phyloP scores from a whole-genome alignment of 2,329 filamentous ascomycete species.

The Saccharata proteae region DNA sequence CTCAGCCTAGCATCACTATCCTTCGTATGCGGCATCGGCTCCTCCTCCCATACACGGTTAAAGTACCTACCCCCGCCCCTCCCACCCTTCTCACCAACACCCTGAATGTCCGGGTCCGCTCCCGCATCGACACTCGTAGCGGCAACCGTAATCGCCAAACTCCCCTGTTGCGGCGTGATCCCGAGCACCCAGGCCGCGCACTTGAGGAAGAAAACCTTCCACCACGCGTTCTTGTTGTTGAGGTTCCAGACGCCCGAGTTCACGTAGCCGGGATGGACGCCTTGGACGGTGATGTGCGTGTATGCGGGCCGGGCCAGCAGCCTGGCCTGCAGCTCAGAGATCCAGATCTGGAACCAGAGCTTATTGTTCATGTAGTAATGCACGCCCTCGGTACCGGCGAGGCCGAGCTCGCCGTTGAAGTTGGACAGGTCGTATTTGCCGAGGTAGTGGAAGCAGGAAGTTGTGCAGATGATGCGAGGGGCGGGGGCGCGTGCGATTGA shows the following conservation, averaged over 20 bases:
- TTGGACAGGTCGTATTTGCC: slow-evolving; percentile 16
- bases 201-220: slow-evolving; percentile 7
- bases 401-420: slow-evolving; percentile 12
- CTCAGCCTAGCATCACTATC: slow-evolving; percentile 12
- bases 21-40: slow-evolving; percentile 15
- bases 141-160: slow-evolving; percentile 13
- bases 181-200: slow-evolving; percentile 9
- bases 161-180: slow-evolving; percentile 15
- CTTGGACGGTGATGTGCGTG: slow-evolving; percentile 19
- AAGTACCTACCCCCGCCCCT: slow-evolving; percentile 15
- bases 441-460: slow-evolving; percentile 18
- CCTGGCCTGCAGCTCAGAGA: slow-evolving; percentile 19
- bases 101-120: slow-evolving; percentile 10
- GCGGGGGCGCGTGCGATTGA: slow-evolving; percentile 13
- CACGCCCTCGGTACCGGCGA: slow-evolving; percentile 5
- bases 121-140: slow-evolving; percentile 12
- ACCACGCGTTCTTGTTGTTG: slow-evolving; percentile 13
- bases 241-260: slow-evolving; percentile 19
- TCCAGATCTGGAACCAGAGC: slow-evolving; percentile 22
- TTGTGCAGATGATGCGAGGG: slow-evolving; percentile 20
- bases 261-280: slow-evolving; percentile 21
- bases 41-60: slow-evolving; percentile 15
- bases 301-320: slow-evolving; percentile 12
- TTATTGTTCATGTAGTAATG: slow-evolving; percentile 21
- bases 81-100: slow-evolving; percentile 9